phyloP scores from a whole-genome alignment of 129 eudicot genomes.

The Flaveria bidentis region DNA sequence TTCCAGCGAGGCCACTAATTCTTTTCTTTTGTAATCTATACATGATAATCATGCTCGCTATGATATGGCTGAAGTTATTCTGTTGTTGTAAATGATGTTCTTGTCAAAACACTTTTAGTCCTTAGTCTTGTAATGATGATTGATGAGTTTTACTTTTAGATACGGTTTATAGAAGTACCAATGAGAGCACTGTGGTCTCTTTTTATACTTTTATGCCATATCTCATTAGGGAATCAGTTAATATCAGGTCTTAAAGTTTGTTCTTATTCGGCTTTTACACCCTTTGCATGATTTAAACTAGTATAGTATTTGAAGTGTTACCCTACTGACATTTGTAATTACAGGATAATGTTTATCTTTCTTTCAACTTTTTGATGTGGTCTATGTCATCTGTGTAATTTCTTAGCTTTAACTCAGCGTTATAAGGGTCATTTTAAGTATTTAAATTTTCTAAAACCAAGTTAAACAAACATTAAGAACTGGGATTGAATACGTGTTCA shows the following conservation, averaged over 20 bases:
- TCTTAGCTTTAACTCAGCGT: background rate
- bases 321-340: background rate
- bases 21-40: too few species aligned
- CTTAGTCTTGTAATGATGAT: background rate
- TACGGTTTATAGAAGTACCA: too few species aligned
- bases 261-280: too few species aligned
- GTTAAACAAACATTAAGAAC: background rate
- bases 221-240: conserved; percentile 11
- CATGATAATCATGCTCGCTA: too few species aligned
- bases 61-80: background rate
- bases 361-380: background rate
- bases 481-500: background rate
- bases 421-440: background rate
- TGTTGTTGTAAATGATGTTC: background rate
- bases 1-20: too few species aligned
- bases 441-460: background rate
- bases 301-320: background rate
- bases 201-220: conserved; percentile 2
- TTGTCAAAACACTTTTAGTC: background rate
- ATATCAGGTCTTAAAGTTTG: too few species aligned
- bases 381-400: conserved; percentile 11
- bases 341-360: background rate
- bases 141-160: too few species aligned
- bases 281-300: background rate
- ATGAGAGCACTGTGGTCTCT: background rate